Evolutionary conservation across 208 protist species (phyloP).

Genomic region (Leishmania gerbilli): DNA sequence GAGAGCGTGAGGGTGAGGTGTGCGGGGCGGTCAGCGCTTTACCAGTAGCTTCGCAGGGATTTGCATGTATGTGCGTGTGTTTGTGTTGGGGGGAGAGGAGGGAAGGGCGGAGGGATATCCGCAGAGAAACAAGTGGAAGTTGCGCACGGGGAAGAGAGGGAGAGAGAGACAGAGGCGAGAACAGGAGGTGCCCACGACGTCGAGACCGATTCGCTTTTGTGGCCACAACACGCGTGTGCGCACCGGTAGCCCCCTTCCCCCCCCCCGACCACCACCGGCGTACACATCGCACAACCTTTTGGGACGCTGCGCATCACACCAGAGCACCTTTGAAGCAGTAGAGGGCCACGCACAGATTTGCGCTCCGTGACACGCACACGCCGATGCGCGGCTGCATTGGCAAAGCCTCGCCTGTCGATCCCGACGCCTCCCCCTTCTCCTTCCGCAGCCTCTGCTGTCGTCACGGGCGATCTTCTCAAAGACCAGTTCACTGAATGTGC

Average conservation of each 20-base stretch:
- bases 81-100: background rate
- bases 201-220: background rate
- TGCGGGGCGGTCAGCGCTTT: background rate
- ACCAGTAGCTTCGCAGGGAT: background rate
- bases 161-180: background rate
- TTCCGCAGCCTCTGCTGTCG: background rate
- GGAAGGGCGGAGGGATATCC: background rate
- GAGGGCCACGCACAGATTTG: background rate
- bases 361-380: background rate
- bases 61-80: background rate
- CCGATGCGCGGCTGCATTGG: background rate
- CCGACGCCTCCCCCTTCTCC: background rate
- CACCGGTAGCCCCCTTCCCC: background rate
- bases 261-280: background rate
- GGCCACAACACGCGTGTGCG: background rate
- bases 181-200: background rate
- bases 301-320: background rate
- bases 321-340: background rate
- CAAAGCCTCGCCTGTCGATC: background rate
- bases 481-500: background rate
- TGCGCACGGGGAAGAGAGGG: background rate
- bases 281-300: background rate
- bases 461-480: background rate
- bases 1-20: background rate
- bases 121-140: background rate